Evolutionary conservation across 2,329 filamentous ascomycete genomes (phyloP).

Genomic region (Neospermospora avenae): DNA sequence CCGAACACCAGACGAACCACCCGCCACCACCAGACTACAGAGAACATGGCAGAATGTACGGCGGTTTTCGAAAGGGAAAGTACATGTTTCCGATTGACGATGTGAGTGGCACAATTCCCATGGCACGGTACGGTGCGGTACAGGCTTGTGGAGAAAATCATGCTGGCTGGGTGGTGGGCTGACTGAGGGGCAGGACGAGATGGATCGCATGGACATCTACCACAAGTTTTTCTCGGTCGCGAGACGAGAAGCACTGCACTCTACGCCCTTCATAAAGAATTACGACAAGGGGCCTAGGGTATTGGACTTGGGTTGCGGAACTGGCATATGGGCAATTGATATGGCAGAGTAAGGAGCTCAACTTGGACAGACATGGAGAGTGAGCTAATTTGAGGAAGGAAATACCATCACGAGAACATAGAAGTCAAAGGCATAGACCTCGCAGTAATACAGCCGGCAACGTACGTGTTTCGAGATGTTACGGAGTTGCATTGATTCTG

Average conservation of each 20-base stretch:
- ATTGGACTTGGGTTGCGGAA: conserved; percentile 76
- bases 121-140: background rate
- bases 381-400: conserved; percentile 35
- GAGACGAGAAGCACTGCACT: conserved; percentile 48
- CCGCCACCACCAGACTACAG: conserved; percentile 39
- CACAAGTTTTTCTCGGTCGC: conserved; percentile 72
- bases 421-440: conserved; percentile 62
- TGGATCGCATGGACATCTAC: conserved; percentile 76
- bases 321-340: conserved; percentile 87
- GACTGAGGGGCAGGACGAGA: conserved; percentile 53
- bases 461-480: conserved; percentile 37
- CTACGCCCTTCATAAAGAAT: conserved; percentile 35
- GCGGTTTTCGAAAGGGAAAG: conserved; percentile 62
- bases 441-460: conserved; percentile 56
- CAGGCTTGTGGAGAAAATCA: background rate
- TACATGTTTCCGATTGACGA: conserved; percentile 79
- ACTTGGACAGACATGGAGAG: background rate
- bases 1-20: conserved; percentile 11
- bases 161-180: conserved; percentile 15
- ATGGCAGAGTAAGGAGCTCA: conserved; percentile 65
- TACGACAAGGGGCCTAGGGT: conserved; percentile 40
- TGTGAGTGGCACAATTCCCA: conserved; percentile 41
- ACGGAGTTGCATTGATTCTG: background rate
- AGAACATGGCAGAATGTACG: conserved; percentile 69
- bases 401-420: conserved; percentile 47